These are phyloP conservation scores for Bryoglossum gracile DNA, from an alignment of 495 filamentous ascomycete species.

Conservation along the genomic window DNA sequence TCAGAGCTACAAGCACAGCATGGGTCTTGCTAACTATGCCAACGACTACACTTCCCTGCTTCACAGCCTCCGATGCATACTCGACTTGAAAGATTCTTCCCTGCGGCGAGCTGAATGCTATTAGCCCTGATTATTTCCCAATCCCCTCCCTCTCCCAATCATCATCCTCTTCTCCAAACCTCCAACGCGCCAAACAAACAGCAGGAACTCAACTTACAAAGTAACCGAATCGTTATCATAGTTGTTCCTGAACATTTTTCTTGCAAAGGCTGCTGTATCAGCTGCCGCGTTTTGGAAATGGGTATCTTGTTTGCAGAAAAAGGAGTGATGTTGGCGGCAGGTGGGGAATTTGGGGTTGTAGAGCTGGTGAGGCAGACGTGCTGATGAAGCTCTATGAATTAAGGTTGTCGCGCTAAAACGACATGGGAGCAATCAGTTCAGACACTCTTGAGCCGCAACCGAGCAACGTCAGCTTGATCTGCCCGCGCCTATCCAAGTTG, in stretches of 20 bases:
- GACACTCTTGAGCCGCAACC: conserved; percentile 9
- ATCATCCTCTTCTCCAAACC: conserved; percentile 11
- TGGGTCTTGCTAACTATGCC: conserved; percentile 97
- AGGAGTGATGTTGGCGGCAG: neutral
- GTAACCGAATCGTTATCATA: conserved; percentile 99
- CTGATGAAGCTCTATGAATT: conserved; percentile 22
- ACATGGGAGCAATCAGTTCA: too few relatives aligned
- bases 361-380: conserved; percentile 23
- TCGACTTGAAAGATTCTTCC: conserved; percentile 99
- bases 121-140: neutral
- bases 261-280: conserved; percentile 14
- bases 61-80: conserved; percentile 97
- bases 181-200: conserved; percentile 1
- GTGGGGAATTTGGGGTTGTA: neutral
- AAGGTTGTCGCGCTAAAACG: conserved; percentile 11
- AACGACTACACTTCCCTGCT: conserved; percentile 97
- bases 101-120: conserved; percentile 97
- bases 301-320: conserved; percentile 6
- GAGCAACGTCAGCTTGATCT: conserved; percentile 4
- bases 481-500: neutral
- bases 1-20: conserved; percentile 88
- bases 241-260: conserved; percentile 96
- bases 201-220: conserved; percentile 59
- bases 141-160: too few relatives aligned
- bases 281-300: conserved; percentile 5